Evolutionary conservation across 306 rosid genomes (phyloP).

Genomic region (Canavalia gladiata): DNA sequence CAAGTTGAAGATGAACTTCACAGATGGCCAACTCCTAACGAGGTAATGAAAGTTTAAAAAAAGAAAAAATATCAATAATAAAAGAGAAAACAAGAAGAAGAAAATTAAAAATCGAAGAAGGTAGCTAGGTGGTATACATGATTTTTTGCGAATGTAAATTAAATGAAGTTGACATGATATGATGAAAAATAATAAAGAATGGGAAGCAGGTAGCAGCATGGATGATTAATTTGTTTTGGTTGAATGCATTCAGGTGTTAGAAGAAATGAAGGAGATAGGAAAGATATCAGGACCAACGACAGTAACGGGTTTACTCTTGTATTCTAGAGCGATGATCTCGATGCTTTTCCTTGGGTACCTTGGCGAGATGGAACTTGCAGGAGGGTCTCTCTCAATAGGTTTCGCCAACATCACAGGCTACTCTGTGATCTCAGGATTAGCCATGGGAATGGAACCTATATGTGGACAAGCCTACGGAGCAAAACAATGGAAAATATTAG

Average conservation of each 20-base stretch:
- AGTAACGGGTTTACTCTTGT: slow-evolving; percentile 74
- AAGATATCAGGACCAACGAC: slow-evolving; percentile 90
- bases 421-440: slow-evolving; percentile 93
- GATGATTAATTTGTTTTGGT: neutral
- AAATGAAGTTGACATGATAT: slow-evolving; percentile 40
- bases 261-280: slow-evolving; percentile 83
- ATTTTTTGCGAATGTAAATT: slow-evolving; percentile 35
- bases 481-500: slow-evolving; percentile 77
- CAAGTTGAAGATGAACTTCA: slow-evolving; percentile 60
- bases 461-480: slow-evolving; percentile 98
- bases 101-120: neutral
- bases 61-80: neutral
- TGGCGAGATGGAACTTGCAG: slow-evolving; percentile 90
- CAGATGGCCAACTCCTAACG: slow-evolving; percentile 82
- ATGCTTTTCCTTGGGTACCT: slow-evolving; percentile 94
- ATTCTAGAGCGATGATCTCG: slow-evolving; percentile 95
- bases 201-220: too few relatives aligned
- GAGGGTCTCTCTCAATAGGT: slow-evolving; percentile 93
- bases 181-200: neutral
- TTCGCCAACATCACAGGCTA: slow-evolving; percentile 98
- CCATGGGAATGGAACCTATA: slow-evolving; percentile 99
- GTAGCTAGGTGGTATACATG: neutral
- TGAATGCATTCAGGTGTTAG: slow-evolving; percentile 65
- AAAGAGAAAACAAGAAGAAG: neutral
- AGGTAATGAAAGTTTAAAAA: slow-evolving; percentile 58